Evolutionary conservation across 2,329 filamentous ascomycete genomes (phyloP), one percentile per base, ranked within the genome.

Genomic region (Phaeophleospora eucalypticola): DNA sequence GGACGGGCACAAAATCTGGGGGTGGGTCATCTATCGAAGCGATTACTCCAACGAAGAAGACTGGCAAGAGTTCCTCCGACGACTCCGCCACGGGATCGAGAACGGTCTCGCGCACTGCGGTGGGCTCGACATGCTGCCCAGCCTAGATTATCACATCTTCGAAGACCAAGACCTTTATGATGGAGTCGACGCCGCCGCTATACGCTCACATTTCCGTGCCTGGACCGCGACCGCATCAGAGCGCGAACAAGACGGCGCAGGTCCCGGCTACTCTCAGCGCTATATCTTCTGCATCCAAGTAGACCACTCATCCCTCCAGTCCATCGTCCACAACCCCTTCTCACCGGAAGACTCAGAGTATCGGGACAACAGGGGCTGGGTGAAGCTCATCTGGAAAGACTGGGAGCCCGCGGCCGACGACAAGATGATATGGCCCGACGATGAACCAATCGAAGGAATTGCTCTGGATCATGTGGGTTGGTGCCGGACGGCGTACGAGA

Each of bases 11-110:
- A 36, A 48, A 16, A 50, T 41, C 24, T 58, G 51, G 53, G 53
- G 51, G 27, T 56, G 38, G 37, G 46, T 53, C 16, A 51, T 56
- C 36, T 54, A 58, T 32, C 46, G 55, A 20, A 51, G 48, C 15
- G 53, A 41, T 6, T 58, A 56, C 41, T 21, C 36, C 16, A 50
- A 38, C 32, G 48, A 56, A 17, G 37, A 34, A 7, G 44, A 52
- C 20, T 58, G 49, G 53, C n/a, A 10, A 2, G 37, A 41, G 8
- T 56, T 48, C 33, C 49, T 54, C 32, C 3, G 3, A 15, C 47
- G 48, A 33, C 49, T 53, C 9, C 41, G 33, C 27, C 34, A 17
- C 19, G 14, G 34, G 4, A 52, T 45, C 12, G 27, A 49, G 20
- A 16, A 50, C 3, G 41, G 21, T 1, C 21, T 52, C 7, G 17